A percentile compares a stretch with the other conserved stretches of the same genome.
Evolutionary conservation across 2,329 filamentous ascomycete species (phyloP).

Genomic region (Ceratocystis albifundus): DNA sequence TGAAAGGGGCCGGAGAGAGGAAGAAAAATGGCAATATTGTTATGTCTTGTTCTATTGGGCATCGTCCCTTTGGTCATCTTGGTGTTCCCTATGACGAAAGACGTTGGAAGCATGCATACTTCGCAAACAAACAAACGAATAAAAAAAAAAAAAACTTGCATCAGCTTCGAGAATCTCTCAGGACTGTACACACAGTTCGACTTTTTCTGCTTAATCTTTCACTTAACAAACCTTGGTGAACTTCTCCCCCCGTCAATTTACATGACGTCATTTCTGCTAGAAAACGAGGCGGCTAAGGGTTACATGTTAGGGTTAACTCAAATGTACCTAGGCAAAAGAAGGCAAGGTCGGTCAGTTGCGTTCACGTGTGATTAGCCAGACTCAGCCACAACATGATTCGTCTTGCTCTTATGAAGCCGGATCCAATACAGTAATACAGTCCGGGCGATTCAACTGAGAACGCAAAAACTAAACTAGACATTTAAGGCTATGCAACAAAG

Average conservation of each 20-base stretch:
- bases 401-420: neutral
- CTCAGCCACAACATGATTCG: conserved; percentile 8
- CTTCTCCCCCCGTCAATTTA: neutral
- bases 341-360: neutral
- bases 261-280: neutral
- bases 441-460: too few relatives aligned
- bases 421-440: neutral
- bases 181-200: too few relatives aligned
- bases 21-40: neutral
- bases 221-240: neutral
- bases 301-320: neutral
- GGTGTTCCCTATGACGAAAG: too few relatives aligned
- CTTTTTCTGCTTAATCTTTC: too few relatives aligned
- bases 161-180: neutral
- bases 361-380: neutral
- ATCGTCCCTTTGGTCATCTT: too few relatives aligned
- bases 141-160: too few relatives aligned
- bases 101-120: too few relatives aligned
- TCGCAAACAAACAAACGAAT: too few relatives aligned
- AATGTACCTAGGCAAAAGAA: neutral
- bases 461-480: too few relatives aligned
- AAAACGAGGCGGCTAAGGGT: neutral
- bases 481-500: conserved; percentile 5
- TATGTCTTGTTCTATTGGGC: neutral
- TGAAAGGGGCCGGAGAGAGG: neutral